These are phyloP conservation scores for Heterobasidion irregulare DNA, from an alignment of 1,284 basidiomycete species.

Conservation along the genomic window DNA sequence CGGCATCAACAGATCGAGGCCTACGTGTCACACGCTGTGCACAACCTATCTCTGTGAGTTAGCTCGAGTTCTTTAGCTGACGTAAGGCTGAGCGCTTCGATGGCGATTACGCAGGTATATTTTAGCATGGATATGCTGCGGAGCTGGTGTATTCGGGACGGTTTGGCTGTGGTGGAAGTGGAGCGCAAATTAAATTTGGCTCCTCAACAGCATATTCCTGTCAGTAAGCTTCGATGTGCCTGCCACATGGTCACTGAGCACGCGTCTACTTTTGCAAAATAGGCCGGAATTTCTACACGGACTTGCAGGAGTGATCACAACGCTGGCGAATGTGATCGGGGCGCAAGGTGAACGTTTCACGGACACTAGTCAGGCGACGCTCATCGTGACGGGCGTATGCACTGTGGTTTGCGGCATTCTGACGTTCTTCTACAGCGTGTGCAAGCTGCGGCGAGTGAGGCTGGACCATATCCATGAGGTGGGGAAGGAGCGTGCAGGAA, in stretches of 20 bases:
- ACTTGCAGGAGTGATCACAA: not conserved
- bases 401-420: not conserved
- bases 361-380: not conserved
- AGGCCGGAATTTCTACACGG: not conserved
- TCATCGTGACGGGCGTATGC: not conserved
- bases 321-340: not conserved
- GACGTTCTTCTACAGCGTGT: not conserved
- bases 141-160: not conserved
- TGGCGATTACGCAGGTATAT: not conserved
- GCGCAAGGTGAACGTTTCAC: not conserved
- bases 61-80: not conserved
- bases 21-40: not conserved
- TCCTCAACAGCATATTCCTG: not conserved
- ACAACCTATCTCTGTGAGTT: conserved; percentile 2
- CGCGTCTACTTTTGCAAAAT: too few species aligned
- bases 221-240: not conserved
- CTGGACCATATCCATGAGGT: not conserved
- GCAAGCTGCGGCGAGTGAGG: not conserved
- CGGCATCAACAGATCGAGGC: not conserved
- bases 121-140: not conserved
- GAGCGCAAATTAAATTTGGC: not conserved
- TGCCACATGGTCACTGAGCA: too few species aligned
- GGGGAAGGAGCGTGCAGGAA: not conserved
- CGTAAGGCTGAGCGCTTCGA: not conserved
- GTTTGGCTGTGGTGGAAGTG: not conserved